A percentile compares a stretch with the other conserved stretches of the same genome.
Conservation (phyloP, 73 alveolate genomes). For the Tetrahymena thermophila region DNA sequence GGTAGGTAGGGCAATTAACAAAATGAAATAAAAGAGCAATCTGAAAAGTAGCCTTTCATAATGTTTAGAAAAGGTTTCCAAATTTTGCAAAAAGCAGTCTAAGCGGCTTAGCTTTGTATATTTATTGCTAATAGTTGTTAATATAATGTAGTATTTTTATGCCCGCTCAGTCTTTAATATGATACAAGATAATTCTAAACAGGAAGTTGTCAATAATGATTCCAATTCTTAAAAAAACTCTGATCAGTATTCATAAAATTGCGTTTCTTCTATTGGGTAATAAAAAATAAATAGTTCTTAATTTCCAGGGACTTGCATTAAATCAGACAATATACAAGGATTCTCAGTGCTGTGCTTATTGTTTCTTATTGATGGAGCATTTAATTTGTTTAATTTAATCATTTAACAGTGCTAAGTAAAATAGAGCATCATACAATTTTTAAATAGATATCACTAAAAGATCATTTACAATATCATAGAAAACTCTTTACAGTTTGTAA, state of each 20-base stretch:
- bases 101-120: not conserved
- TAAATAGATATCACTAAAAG: not conserved
- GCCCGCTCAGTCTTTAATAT: not conserved
- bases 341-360: not conserved
- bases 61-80: not conserved
- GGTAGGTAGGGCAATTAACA: not conserved
- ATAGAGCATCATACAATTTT: not conserved
- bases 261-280: not conserved
- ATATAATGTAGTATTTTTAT: not conserved
- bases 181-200: not conserved
- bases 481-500: not conserved
- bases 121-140: not conserved
- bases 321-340: not conserved
- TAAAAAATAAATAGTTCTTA: not conserved
- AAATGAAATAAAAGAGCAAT: not conserved
- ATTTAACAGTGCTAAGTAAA: not conserved
- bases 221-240: not conserved
- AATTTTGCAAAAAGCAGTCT: not conserved
- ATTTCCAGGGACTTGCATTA: not conserved
- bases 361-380: not conserved
- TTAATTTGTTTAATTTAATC: not conserved
- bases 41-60: not conserved
- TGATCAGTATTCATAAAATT: not conserved
- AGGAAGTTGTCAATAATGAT: not conserved
- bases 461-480: not conserved